These are phyloP conservation scores for Colletotrichum eremochloae DNA, from an alignment of 2,329 filamentous ascomycete species.

Conservation along the genomic window DNA sequence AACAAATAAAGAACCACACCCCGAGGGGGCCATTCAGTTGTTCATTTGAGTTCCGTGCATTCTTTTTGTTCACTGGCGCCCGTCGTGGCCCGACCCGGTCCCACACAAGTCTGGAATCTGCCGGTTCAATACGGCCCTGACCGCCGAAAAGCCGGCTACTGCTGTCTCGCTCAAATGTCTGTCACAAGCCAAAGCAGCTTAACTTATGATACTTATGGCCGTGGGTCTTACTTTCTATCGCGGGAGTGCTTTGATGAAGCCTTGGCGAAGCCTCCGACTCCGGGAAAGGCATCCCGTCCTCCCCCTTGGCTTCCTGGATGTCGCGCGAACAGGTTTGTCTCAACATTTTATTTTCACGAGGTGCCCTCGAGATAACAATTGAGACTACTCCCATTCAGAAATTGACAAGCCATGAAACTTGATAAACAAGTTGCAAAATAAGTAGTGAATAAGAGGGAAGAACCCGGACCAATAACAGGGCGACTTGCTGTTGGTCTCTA, in stretches of 20 bases:
- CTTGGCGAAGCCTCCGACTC: not conserved
- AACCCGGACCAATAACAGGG: slow-evolving; percentile 25
- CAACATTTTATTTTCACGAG: not conserved
- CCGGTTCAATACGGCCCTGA: slow-evolving; percentile 8
- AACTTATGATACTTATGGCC: not conserved
- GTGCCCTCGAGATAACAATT: no score
- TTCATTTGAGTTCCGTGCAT: not conserved
- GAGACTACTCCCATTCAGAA: not conserved
- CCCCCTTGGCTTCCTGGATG: not conserved
- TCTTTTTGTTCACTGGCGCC: not conserved
- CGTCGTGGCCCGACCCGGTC: slow-evolving; percentile 6
- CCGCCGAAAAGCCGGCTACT: not conserved
- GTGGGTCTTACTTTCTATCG: not conserved
- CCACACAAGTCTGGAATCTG: slow-evolving; percentile 7
- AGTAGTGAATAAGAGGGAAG: slow-evolving; percentile 9
- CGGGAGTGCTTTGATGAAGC: not conserved
- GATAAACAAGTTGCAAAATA: not conserved
- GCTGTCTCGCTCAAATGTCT: not conserved
- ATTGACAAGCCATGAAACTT: not conserved
- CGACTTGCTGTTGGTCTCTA: slow-evolving; percentile 31
- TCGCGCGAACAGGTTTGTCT: not conserved
- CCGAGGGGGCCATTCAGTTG: not conserved
- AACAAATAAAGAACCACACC: not conserved
- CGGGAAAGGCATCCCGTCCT: not conserved
- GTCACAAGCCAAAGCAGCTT: not conserved